Base-by-base conservation (phyloP, 345 rosid species). In the Eucalyptus polyanthemos region DNA sequence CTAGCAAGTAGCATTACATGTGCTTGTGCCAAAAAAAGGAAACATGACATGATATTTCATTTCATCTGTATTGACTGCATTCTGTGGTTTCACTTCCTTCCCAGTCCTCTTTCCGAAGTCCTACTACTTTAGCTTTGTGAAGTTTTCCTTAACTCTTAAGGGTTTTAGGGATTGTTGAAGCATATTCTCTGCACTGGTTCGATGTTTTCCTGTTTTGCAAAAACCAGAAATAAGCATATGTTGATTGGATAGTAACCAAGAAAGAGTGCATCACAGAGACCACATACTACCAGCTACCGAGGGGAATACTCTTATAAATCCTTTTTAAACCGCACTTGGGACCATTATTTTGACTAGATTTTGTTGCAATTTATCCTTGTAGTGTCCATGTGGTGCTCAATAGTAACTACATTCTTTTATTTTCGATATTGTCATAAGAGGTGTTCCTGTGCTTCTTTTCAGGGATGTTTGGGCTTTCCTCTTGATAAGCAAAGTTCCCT, bases 401-500 rank as follows among this genome's bases (percentile, higher is more conserved):
- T 76, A 40, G 85, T 40, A 42, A 76, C 85, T 40, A 76, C 29
- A 76, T 76, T 21, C 27, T 76, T 72, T 40, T 76, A 24, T 76
- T 40, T 40, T 76, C 85, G 14, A 76, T 76, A 37, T 37, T 40
- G 27, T 40, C 85, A 11, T 65, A 65, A 65, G 21, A 76, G 27
- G 85, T 40, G 27, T 21, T 76, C 47, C 24, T 19, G 42, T 88
- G 31, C 76, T 88, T 88, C 56, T 88, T 92, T 89, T 89, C 97
- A 98, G 99, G 92, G 99, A 98, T 95, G 97, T 97, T 31, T 98
- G 99, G 99, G 98, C 99, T 60, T 98, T 98, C 92, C 92, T 98
- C 51, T 93, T 94, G 92, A 97, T 97, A 87, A 95, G 99, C 96
- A 96, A 96, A 93, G 97, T 96, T 89, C 97, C 93, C 87, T 98